phyloP scores from a whole-genome alignment of 1,284 basidiomycete species.

The Sanghuangporus weigelae region DNA sequence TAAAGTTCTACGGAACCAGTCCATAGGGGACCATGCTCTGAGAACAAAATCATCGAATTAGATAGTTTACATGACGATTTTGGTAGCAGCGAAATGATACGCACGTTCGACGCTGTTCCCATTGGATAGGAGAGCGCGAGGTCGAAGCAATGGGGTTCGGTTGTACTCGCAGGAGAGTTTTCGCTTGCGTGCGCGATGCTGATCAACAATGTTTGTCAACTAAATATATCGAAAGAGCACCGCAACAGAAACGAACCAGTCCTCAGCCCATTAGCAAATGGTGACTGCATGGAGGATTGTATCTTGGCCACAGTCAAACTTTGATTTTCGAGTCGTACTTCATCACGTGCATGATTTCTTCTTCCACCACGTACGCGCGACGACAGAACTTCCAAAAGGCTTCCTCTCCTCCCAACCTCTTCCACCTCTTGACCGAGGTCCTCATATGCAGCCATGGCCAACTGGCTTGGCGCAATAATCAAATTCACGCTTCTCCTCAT shows the following conservation, averaged over 20 bases:
- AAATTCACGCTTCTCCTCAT: constrained; percentile 79
- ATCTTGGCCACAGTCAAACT: background rate
- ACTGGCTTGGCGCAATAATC: constrained; percentile 57
- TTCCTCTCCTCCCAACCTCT: constrained; percentile 6
- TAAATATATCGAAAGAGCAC: background rate
- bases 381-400: background rate
- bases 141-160: constrained; percentile 24
- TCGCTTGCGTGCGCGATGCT: constrained; percentile 12
- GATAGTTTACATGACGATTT: background rate
- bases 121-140: constrained; percentile 26
- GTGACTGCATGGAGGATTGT: constrained; percentile 4
- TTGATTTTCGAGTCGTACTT: background rate
- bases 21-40: constrained; percentile 46
- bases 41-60: background rate
- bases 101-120: constrained; percentile 28
- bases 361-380: background rate
- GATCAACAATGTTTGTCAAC: background rate
- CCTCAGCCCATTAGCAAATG: constrained; percentile 8
- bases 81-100: constrained; percentile 24
- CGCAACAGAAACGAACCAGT: background rate
- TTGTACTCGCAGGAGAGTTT: constrained; percentile 12
- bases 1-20: constrained; percentile 60
- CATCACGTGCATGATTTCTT: background rate
- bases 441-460: constrained; percentile 16
- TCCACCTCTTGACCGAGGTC: constrained; percentile 13